Conservation (phyloP, 1,284 basidiomycete genomes). For the Sporisorium graminicola region DNA sequence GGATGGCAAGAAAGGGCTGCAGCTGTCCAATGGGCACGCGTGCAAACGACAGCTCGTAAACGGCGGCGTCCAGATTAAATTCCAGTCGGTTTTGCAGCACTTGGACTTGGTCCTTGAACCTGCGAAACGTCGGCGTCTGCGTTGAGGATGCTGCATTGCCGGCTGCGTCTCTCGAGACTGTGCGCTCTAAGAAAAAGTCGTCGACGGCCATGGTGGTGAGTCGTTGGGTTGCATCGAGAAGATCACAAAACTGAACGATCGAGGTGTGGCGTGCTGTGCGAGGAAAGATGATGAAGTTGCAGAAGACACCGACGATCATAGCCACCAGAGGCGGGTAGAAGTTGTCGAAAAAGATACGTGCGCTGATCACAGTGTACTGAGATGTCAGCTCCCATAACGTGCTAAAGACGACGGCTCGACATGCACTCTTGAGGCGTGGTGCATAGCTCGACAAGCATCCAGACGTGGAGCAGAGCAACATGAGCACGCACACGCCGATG, state of each 20-base stretch:
- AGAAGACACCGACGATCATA: slow-evolving; percentile 45
- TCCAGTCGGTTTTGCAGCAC: slow-evolving; percentile 19
- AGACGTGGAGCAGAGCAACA: slow-evolving; percentile 48
- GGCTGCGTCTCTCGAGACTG: background rate
- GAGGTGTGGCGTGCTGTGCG: slow-evolving; percentile 42
- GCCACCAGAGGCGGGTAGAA: slow-evolving; percentile 58
- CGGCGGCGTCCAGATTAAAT: slow-evolving; percentile 43
- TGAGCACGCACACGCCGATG: slow-evolving; percentile 49
- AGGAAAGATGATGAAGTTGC: slow-evolving; percentile 52
- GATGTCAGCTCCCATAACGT: slow-evolving; percentile 54
- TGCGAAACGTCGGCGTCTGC: slow-evolving; percentile 3
- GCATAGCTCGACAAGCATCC: slow-evolving; percentile 45
- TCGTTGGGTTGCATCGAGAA: slow-evolving; percentile 22
- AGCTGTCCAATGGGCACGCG: slow-evolving; percentile 43
- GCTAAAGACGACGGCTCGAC: slow-evolving; percentile 54
- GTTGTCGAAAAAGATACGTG: slow-evolving; percentile 49
- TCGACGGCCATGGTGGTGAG: slow-evolving; percentile 40
- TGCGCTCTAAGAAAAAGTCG: slow-evolving; percentile 41
- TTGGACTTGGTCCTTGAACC: slow-evolving; percentile 28
- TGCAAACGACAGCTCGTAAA: slow-evolving; percentile 48
- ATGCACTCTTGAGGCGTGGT: slow-evolving; percentile 53
- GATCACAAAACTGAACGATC: slow-evolving; percentile 24
- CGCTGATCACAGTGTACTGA: slow-evolving; percentile 38
- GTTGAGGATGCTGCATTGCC: background rate
- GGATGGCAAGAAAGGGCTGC: slow-evolving; percentile 23